These are phyloP conservation scores for Paramecium pentaurelia DNA, from an alignment of 73 alveolate genomes.

Conservation along the genomic window DNA sequence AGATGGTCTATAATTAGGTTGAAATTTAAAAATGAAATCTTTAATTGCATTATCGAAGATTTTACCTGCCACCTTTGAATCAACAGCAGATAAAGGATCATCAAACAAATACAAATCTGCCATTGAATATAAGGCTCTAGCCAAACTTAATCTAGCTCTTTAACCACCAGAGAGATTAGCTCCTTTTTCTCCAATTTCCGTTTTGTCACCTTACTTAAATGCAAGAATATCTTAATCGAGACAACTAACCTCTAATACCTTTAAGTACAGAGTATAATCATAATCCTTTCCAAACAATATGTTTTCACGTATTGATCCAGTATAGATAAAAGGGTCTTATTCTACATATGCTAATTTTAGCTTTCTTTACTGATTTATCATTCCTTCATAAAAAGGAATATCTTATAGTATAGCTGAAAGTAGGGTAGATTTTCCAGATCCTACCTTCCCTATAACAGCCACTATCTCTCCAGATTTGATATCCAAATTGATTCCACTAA, in stretches of 20 bases:
- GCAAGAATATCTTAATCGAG: conserved; percentile 61
- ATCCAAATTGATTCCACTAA: conserved; percentile 51
- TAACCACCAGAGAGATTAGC: conserved; percentile 89
- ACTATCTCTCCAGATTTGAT: conserved; percentile 55
- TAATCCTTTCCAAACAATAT: conserved; percentile 64
- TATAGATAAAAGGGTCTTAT: conserved; percentile 62
- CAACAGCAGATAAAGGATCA: conserved; percentile 87
- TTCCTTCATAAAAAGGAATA: conserved; percentile 38
- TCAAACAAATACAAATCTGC: conserved; percentile 86
- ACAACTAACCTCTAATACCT: conserved; percentile 55
- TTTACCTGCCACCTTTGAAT: conserved; percentile 77
- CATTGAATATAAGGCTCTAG: conserved; percentile 90
- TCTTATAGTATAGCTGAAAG: conserved; percentile 51
- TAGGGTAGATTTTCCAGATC: conserved; percentile 68
- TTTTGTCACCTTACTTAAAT: conserved; percentile 59
- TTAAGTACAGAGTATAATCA: conserved; percentile 54
- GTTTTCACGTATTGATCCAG: conserved; percentile 67
- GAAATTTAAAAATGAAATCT: not conserved
- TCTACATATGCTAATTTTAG: conserved; percentile 62
- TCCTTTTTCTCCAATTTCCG: conserved; percentile 84
- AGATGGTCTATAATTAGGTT: not conserved
- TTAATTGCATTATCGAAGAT: not conserved
- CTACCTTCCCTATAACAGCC: conserved; percentile 62
- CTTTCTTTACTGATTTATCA: not conserved
- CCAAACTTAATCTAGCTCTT: conserved; percentile 93